A percentile compares a stretch with the other conserved stretches of the same genome.
These are phyloP conservation scores for Cucurbita maxima DNA, from an alignment of 306 rosid genomes.

Conservation along the genomic window DNA sequence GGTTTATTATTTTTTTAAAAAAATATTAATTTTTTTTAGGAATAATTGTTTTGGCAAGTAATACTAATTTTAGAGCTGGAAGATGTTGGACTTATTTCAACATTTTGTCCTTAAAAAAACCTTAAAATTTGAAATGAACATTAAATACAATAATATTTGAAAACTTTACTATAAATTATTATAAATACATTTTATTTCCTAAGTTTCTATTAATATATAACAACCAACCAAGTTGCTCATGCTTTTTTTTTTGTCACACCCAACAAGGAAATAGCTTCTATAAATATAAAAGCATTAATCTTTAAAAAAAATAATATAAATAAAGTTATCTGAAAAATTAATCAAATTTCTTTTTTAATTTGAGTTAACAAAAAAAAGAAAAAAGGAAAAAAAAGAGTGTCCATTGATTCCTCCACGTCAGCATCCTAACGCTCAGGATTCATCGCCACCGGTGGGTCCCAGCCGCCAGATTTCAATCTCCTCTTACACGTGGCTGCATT, in stretches of 20 bases:
- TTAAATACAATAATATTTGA: too few species aligned
- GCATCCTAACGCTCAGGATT: not conserved
- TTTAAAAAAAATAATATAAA: not conserved
- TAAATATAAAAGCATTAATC: not conserved
- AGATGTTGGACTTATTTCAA: too few species aligned
- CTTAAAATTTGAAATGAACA: too few species aligned
- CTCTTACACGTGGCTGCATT: not conserved
- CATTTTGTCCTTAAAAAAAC: too few species aligned
- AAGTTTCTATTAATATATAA: not conserved
- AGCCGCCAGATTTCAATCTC: not conserved
- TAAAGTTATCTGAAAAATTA: not conserved
- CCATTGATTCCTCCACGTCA: not conserved
- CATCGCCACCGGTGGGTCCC: constrained; percentile 3
- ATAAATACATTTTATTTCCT: not conserved
- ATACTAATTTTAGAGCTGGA: too few species aligned
- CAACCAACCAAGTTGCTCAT: not conserved
- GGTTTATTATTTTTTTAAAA: too few species aligned
- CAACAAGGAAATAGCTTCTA: not conserved
- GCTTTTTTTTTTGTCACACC: not conserved
- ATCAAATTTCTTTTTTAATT: not conserved
- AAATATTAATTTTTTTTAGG: too few species aligned
- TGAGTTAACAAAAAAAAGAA: not conserved
- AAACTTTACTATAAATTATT: not conserved
- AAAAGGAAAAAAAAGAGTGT: not conserved
- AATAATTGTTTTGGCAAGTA: too few species aligned